phyloP scores from a whole-genome alignment of 2,329 filamentous ascomycete species.

The Fusarium sp. region DNA sequence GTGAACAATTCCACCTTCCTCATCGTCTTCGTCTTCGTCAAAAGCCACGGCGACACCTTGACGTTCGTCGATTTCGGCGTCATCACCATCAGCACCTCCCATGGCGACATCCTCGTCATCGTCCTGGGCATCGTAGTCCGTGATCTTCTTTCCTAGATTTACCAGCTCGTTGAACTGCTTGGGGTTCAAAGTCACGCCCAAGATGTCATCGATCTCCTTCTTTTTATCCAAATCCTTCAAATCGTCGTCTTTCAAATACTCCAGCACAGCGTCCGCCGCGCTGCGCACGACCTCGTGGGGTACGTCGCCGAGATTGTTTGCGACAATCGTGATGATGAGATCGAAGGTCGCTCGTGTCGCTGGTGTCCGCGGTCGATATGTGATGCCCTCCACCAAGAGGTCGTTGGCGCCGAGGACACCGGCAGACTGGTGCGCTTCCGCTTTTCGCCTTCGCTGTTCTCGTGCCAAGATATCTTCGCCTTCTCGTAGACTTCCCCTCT shows the following conservation, averaged over 20 bases:
- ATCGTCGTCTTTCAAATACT: constrained; percentile 93
- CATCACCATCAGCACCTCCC: constrained; percentile 70
- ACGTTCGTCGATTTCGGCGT: constrained; percentile 87
- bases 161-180: constrained; percentile 98
- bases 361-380: constrained; percentile 90
- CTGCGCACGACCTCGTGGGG: constrained; percentile 91
- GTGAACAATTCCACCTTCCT: constrained; percentile 78
- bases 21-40: constrained; percentile 90
- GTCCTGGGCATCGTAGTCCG: constrained; percentile 96
- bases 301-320: constrained; percentile 89
- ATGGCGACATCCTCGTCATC: constrained; percentile 90
- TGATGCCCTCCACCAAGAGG: constrained; percentile 88
- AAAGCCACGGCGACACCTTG: constrained; percentile 98
- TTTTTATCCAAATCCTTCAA: constrained; percentile 99
- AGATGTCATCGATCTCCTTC: constrained; percentile 92
- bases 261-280: constrained; percentile 90
- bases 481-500: constrained; percentile 80
- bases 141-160: constrained; percentile 98
- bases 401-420: constrained; percentile 88
- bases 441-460: constrained; percentile 88
- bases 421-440: constrained; percentile 72
- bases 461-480: constrained; percentile 85
- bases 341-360: constrained; percentile 95
- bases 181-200: constrained; percentile 82
- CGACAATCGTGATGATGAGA: constrained; percentile 90